phyloP scores from a whole-genome alignment of 2,329 filamentous ascomycete genomes.

The Fusarium illudens region DNA sequence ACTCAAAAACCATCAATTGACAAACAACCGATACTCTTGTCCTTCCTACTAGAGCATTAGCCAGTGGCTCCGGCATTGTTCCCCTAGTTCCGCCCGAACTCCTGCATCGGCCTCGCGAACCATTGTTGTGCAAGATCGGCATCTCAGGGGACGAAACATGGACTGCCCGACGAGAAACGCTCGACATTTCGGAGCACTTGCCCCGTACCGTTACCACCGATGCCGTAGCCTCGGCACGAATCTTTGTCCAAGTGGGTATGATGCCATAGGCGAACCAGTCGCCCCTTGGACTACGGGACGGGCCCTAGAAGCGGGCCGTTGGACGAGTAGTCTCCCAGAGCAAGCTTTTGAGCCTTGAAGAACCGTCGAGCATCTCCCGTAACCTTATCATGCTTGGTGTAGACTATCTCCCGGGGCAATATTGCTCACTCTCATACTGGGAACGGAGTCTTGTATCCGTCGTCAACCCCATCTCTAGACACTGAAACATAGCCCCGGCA shows the following conservation, averaged over 20 bases:
- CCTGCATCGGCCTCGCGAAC: conserved; percentile 4
- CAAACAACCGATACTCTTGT: background rate
- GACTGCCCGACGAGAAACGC: background rate
- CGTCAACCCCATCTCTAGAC: background rate
- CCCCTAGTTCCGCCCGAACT: conserved; percentile 7
- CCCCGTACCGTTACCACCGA: background rate
- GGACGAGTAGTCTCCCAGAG: conserved; percentile 1
- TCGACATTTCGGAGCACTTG: conserved; percentile 3
- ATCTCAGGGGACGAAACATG: conserved; percentile 8
- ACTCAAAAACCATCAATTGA: background rate
- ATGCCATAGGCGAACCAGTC: background rate
- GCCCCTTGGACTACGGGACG: background rate
- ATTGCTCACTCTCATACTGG: background rate
- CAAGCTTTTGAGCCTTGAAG: conserved; percentile 4
- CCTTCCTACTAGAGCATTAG: background rate
- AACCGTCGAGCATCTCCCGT: conserved; percentile 16
- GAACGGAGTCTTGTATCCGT: background rate
- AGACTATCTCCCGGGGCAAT: background rate
- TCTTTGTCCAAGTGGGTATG: conserved; percentile 5
- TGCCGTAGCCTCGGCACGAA: background rate
- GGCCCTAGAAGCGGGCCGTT: conserved; percentile 1
- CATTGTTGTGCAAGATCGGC: conserved; percentile 24
- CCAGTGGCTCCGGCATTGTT: background rate
- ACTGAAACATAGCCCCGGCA: background rate
- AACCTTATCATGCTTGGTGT: conserved; percentile 10